These are phyloP conservation scores for Lodderomyces oxycetoniae DNA, from an alignment of 1,139 yeast genomes.

Conservation along the genomic window DNA sequence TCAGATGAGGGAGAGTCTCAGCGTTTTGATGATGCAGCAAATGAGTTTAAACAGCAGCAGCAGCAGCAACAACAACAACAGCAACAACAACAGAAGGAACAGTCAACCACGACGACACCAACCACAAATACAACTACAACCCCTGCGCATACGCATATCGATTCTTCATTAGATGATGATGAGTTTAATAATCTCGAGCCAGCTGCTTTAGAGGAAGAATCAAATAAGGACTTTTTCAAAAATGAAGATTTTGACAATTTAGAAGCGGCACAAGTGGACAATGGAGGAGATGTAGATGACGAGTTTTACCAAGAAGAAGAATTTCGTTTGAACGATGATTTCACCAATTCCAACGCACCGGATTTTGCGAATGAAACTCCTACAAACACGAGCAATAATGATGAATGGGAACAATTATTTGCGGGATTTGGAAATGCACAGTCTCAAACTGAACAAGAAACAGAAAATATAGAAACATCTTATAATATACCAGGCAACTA, in stretches of 20 bases:
- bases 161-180: slow-evolving; percentile 19
- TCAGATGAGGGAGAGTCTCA: slow-evolving; percentile 29
- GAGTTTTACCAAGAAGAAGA: slow-evolving; percentile 17
- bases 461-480: not conserved
- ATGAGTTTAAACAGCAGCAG: slow-evolving; percentile 24
- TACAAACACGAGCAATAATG: slow-evolving; percentile 34
- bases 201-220: slow-evolving; percentile 26
- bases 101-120: not conserved
- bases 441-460: not conserved
- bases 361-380: slow-evolving; percentile 20
- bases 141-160: not conserved
- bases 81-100: slow-evolving; percentile 5
- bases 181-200: slow-evolving; percentile 41
- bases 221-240: slow-evolving; percentile 25
- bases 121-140: not conserved
- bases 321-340: slow-evolving; percentile 22
- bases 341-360: slow-evolving; percentile 32
- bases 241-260: slow-evolving; percentile 37
- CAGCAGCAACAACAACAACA: slow-evolving; percentile 10
- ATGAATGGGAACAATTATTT: slow-evolving; percentile 93
- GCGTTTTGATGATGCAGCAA: slow-evolving; percentile 39
- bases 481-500: not conserved
- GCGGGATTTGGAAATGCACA: slow-evolving; percentile 77
- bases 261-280: slow-evolving; percentile 43
- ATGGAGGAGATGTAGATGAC: slow-evolving; percentile 19